These are phyloP conservation scores for Artomyces pyxidatus DNA, from an alignment of 768 basidiomycete genomes.

Conservation along the genomic window DNA sequence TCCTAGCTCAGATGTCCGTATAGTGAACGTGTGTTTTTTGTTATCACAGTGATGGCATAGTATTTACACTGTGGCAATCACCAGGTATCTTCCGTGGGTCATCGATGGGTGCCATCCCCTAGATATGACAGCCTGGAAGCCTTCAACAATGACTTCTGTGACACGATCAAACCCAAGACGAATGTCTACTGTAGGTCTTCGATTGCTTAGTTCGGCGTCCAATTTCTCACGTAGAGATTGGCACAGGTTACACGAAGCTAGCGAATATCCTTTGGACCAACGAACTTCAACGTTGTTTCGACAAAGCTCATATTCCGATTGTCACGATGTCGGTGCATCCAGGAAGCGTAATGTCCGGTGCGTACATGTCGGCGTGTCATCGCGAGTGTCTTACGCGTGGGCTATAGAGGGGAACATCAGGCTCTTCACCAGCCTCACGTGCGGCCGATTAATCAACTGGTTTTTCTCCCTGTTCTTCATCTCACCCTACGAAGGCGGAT, in stretches of 20 bases:
- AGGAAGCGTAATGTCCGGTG: slow-evolving; percentile 33
- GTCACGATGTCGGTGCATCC: slow-evolving; percentile 35
- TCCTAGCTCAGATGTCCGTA: slow-evolving; percentile 47
- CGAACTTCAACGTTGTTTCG: slow-evolving; percentile 42
- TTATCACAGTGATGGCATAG: too few species aligned
- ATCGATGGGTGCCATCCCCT: slow-evolving; percentile 3
- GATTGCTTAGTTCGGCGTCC: slow-evolving; percentile 6
- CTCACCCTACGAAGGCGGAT: slow-evolving; percentile 26
- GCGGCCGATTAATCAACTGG: slow-evolving; percentile 11
- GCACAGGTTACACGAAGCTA: slow-evolving; percentile 45
- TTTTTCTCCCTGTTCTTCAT: slow-evolving; percentile 20
- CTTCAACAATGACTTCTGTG: slow-evolving; percentile 20
- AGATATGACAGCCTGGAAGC: slow-evolving; percentile 18
- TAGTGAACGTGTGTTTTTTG: slow-evolving; percentile 48
- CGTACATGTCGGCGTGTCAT: slow-evolving; percentile 13
- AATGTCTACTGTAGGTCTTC: slow-evolving; percentile 15
- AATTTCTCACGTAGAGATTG: slow-evolving; percentile 11
- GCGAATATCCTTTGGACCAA: slow-evolving; percentile 42
- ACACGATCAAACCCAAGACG: slow-evolving; percentile 9
- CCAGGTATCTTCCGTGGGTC: slow-evolving; percentile 16
- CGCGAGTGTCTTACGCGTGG: too few species aligned
- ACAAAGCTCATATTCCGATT: slow-evolving; percentile 28
- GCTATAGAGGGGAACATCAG: slow-evolving; percentile 15
- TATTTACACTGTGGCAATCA: too few species aligned
- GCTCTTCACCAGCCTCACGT: slow-evolving; percentile 9